phyloP scores from a whole-genome alignment of 108 stramenopile species.

The Fragilaria radians region DNA sequence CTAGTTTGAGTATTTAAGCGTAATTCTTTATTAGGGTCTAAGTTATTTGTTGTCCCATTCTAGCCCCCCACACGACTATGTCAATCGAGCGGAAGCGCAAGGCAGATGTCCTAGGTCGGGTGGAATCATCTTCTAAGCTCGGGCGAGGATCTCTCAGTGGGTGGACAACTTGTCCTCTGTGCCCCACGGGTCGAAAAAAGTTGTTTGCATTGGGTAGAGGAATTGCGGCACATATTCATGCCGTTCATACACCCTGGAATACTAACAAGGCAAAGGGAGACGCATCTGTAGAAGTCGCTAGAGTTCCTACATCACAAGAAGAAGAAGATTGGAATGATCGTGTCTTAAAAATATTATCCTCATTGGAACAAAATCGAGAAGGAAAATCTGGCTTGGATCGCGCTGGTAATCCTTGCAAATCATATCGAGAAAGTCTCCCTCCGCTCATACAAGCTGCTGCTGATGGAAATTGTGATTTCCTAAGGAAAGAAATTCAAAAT shows the following conservation, averaged over 20 bases:
- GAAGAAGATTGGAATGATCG: conserved; percentile 46
- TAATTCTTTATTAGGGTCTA: too few species aligned
- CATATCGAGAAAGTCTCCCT: conserved; percentile 67
- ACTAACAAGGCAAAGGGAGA: conserved; percentile 39
- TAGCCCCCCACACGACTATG: too few species aligned
- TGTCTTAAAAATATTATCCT: conserved; percentile 47
- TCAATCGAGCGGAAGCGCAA: conserved; percentile 16
- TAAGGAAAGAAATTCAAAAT: conserved; percentile 22
- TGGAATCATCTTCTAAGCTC: background rate
- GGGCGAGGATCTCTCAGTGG: conserved; percentile 26
- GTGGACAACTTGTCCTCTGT: conserved; percentile 52
- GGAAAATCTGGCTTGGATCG: conserved; percentile 27
- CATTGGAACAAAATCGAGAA: conserved; percentile 31
- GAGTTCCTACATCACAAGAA: conserved; percentile 56
- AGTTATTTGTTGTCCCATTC: too few species aligned
- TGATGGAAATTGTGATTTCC: conserved; percentile 37
- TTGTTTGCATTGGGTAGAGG: conserved; percentile 70
- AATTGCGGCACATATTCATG: conserved; percentile 69
- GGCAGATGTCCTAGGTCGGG: conserved; percentile 13
- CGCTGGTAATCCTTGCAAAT: conserved; percentile 28
- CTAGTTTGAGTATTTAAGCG: too few species aligned
- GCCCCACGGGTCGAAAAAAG: conserved; percentile 28
- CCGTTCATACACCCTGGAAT: conserved; percentile 84
- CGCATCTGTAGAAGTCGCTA: conserved; percentile 12
- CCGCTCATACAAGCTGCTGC: conserved; percentile 64